Conservation (phyloP, 345 rosid genomes). For the Populus deltoides region DNA sequence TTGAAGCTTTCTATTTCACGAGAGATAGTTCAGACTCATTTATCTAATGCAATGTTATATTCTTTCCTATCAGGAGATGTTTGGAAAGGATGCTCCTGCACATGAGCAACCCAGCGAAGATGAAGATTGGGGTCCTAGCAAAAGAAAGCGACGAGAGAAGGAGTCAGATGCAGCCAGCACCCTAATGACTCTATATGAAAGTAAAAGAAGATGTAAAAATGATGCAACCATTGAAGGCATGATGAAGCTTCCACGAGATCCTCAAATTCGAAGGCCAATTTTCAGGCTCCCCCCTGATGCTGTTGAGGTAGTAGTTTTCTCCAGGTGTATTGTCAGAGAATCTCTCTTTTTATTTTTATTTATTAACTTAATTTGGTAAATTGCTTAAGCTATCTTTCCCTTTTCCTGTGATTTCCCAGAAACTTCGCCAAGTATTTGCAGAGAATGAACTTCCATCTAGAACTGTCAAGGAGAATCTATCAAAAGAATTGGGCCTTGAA, state of each 20-base stretch:
- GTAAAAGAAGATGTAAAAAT: conserved; percentile 42
- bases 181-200: conserved; percentile 62
- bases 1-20: neutral
- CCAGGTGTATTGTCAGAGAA: neutral
- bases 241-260: conserved; percentile 36
- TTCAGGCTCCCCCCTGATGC: conserved; percentile 70
- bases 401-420: conserved; percentile 50
- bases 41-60: conserved; percentile 5
- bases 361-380: neutral
- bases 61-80: conserved; percentile 72
- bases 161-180: conserved; percentile 76
- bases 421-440: conserved; percentile 82
- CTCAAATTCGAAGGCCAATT: conserved; percentile 49
- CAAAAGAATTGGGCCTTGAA: conserved; percentile 76
- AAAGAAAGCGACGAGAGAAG: conserved; percentile 66
- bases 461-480: conserved; percentile 64
- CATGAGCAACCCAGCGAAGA: conserved; percentile 85
- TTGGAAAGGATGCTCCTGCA: conserved; percentile 78
- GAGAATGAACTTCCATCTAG: conserved; percentile 94
- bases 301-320: conserved; percentile 61
- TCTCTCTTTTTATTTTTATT: neutral
- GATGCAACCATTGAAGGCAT: conserved; percentile 33
- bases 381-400: conserved; percentile 10
- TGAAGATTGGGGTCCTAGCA: conserved; percentile 98
- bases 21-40: neutral